These are phyloP conservation scores for Phaseolus coccineus DNA, from an alignment of 331 rosid species.

Conservation along the genomic window DNA sequence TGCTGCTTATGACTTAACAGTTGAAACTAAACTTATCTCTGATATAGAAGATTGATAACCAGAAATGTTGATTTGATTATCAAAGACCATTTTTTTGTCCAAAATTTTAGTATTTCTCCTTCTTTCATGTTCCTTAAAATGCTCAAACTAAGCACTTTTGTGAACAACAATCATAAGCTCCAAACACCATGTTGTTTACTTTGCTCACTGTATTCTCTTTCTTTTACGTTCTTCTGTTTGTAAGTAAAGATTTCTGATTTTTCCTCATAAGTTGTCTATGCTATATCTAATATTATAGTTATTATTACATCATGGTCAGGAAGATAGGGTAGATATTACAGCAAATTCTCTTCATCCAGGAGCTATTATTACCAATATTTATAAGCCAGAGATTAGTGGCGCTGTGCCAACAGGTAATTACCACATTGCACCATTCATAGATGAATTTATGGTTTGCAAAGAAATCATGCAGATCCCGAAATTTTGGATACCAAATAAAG, in stretches of 20 bases:
- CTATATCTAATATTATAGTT: conserved; percentile 14
- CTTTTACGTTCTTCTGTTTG: background rate
- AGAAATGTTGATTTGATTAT: background rate
- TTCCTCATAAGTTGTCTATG: background rate
- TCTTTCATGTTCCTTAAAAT: background rate
- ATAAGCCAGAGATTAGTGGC: conserved; percentile 46
- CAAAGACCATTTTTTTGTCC: background rate
- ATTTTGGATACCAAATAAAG: background rate
- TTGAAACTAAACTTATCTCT: background rate
- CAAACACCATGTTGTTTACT: background rate
- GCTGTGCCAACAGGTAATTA: conserved; percentile 55
- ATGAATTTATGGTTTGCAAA: background rate
- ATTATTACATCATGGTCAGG: conserved; percentile 45
- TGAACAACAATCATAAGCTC: background rate
- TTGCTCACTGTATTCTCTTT: background rate
- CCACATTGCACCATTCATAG: conserved; percentile 19
- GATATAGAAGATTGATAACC: background rate
- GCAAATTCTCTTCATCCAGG: conserved; percentile 81
- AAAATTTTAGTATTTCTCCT: background rate
- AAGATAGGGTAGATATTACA: conserved; percentile 63
- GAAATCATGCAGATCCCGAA: background rate
- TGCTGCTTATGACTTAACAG: background rate
- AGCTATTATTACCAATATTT: conserved; percentile 60
- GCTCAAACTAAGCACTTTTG: background rate
- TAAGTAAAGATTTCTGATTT: background rate